Base-by-base conservation (phyloP, 345 rosid genomes). In the Pugionium dolabratum region DNA sequence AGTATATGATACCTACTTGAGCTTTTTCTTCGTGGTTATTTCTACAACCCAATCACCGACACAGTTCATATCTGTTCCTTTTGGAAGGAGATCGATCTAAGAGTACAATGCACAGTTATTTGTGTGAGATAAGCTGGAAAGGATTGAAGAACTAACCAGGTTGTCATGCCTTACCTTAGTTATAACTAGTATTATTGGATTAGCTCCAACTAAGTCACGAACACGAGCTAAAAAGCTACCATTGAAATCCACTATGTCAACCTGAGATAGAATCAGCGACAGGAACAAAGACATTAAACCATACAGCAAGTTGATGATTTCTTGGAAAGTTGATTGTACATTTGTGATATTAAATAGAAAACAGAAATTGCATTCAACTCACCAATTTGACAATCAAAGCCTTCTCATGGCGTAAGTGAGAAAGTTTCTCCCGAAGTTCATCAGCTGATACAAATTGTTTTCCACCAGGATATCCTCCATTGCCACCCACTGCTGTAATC, bases 11-110 rank as follows among this genome's bases (percentile, higher is more conserved):
- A 64, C 78, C 73, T 79, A 93, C 98, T 88, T 93, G 9, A 93
- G 94, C 75, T 78, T 93, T 82, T 86, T 93, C 82, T 78, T 93
- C 10, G 78, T 82, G 55, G 81, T 86, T 31, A 91, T 80, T 57
- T 93, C 98, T 29, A 88, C 98, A 49, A 86, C 96, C 97, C 98
- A 93, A 83, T 93, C 98, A 6, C 97, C 98, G 7, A 93, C 63
- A 76, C 97, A 93, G 66, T 93, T 90, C 77, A 93, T 74, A 80
- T 90, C 89, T 3, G 97, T 90, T 59, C 87, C 98, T 74, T 79
- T 93, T 1, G 98, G 98, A 73, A 93, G 97, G 46, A 90, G 92
- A 82, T 90, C 98, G 43, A 93, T 73, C 96, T 90, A 66, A 61
- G 42, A 74, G 51, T 43, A 56, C 27, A 79, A 72, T 62, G 5